These are phyloP conservation scores for Begonia loranthoides DNA, from an alignment of 306 rosid species.

Conservation along the genomic window DNA sequence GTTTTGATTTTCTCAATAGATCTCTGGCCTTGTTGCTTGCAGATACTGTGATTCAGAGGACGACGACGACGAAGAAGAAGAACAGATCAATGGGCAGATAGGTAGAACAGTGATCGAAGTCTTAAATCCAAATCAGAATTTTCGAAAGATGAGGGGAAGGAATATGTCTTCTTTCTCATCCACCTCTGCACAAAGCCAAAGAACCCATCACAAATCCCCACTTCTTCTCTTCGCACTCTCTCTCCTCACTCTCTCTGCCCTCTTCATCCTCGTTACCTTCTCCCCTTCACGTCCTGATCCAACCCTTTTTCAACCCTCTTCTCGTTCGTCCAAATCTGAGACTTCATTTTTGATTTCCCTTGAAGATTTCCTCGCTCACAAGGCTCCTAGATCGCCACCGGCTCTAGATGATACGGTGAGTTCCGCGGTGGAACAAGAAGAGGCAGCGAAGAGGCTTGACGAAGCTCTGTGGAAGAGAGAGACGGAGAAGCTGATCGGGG, in stretches of 20 bases:
- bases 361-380: conserved; percentile 46
- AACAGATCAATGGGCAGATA: not conserved
- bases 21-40: no score
- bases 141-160: conserved; percentile 20
- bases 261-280: conserved; percentile 29
- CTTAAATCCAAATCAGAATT: not conserved
- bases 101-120: no score
- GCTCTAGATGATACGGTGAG: conserved; percentile 1
- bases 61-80: not conserved
- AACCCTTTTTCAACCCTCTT: not conserved
- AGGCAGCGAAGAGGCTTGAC: conserved; percentile 27
- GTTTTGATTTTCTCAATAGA: no score
- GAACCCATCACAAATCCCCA: conserved; percentile 42
- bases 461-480: conserved; percentile 18
- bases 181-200: conserved; percentile 14
- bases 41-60: no score
- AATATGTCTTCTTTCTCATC: conserved; percentile 9
- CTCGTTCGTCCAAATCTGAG: conserved; percentile 17
- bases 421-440: not conserved
- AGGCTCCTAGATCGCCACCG: conserved; percentile 10
- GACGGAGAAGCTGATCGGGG: conserved; percentile 19
- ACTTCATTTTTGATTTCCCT: conserved; percentile 68
- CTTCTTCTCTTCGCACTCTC: conserved; percentile 25
- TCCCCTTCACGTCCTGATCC: conserved; percentile 13
- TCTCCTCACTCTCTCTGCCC: conserved; percentile 25